Evolutionary conservation across 306 rosid species (phyloP), one percentile per base, ranked within the genome.

Genomic region (Alnus glutinosa): DNA sequence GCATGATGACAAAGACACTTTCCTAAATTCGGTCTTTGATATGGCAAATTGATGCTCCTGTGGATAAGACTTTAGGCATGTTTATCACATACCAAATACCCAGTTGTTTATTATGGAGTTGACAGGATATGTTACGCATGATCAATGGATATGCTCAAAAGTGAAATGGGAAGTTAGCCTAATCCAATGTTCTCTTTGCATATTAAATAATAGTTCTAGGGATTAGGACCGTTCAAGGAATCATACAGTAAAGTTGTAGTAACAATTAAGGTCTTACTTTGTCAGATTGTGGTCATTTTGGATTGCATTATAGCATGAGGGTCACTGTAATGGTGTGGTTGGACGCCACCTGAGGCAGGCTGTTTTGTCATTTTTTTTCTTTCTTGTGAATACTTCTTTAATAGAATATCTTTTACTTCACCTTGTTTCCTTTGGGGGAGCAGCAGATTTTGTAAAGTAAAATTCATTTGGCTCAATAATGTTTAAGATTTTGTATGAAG

Each of bases 221-320:
- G 96, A 90, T 89, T 88, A 89, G 86, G 75, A 67, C 83, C 63
- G 85, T 84, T 86, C 47, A 83, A 92, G 84, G 83, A 86, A 88
- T 83, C 79, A 76, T 68, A 83, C 62, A 74, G 74, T 78, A 83
- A 87, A 83, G 81, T 58, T 51, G 68, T 70, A 34, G 84, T 86
- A 83, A 82, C 68, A 77, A 50, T 71, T 75, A 59, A 58, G 58
- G 55, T 32, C 75, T 42, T 76, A 48, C 66, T 84, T 79, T 82
- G 90, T 86, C 83, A 84, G 81, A 78, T 73, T 86, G 82, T 50
- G 77, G 77, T 76, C 69, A 78, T 80, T 80, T 81, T 50, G 63
- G 74, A 79, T 85, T 83, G 64, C 74, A 83, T 87, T 75, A 42
- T 42, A 72, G 86, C 86, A 61, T 23, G 28, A 42, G 51, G 37